Evolutionary conservation across 1,284 basidiomycete genomes (phyloP), one percentile per base, ranked within the genome.

Genomic region (Irpex lacteus): DNA sequence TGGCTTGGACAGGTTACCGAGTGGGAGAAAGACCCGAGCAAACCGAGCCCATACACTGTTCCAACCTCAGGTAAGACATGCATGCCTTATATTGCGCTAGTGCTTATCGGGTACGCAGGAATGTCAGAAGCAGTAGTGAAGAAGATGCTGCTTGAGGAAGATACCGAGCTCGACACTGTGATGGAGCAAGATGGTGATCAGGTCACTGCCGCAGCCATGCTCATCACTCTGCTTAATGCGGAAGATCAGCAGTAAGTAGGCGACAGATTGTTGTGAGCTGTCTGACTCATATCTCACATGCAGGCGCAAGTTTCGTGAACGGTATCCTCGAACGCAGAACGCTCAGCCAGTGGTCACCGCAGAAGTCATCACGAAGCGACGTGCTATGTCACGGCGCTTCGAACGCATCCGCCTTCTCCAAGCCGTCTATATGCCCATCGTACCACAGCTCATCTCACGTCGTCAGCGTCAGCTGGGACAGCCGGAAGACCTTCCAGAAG

Each of bases 181-280:
- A 13, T 26, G 26, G 8, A 44, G 9, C 9, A 11, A 4, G 26
- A 50, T 5, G 26, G 26, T 26, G 26, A 26, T 26, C 19, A 59
- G 4, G 55, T 57, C 18, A 52, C 60, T 8, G 44, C 60, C 5
- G 18, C 40, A 5, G n/a, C 60, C 2, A 62, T 62, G 61, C 40
- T 62, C 3, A 18, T 34, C 18, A 40, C 37, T 18, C 9, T 62
- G 21, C 18, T 62, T 2, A 40, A 62, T 3, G 18, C 58, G 5
- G 61, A 62, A 21, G 61, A 62, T 8, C 61, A 58, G 37, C 61
- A 62, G 61, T 62, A 58, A 8, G 61, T 62, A 4, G n/a, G 8
- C 15, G 5, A 56, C 18, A 8, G 11, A 21, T 18, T 56, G 15
- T 18, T 56, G 13, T 40, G 11, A 11, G 26, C 15, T 44, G 40